phyloP scores from a whole-genome alignment of 2,329 filamentous ascomycete genomes.

The Xylariomycetidae sp. region DNA sequence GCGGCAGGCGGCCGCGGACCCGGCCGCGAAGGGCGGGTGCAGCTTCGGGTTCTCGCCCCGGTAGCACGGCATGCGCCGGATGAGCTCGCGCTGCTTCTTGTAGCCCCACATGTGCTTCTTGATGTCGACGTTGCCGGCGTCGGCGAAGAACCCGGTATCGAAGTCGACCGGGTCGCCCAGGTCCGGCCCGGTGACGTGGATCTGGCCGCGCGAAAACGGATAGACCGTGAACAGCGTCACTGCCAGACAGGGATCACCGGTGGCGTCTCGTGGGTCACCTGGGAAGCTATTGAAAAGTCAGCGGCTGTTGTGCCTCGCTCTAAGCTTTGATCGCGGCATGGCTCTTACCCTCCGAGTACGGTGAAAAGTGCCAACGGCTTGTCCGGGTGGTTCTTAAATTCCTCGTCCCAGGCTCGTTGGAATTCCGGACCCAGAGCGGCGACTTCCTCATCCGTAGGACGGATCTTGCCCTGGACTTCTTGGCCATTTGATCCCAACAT shows the following conservation, averaged over 20 bases:
- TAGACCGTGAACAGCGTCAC: conserved; percentile 50
- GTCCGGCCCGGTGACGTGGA: conserved; percentile 48
- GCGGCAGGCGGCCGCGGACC: conserved; percentile 29
- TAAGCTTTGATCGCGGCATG: too few species aligned
- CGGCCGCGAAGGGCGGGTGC: conserved; percentile 38
- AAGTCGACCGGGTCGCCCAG: conserved; percentile 45
- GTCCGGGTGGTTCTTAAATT: conserved; percentile 36
- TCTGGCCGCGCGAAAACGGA: conserved; percentile 52
- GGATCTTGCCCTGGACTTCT: conserved; percentile 44
- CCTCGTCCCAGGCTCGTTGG: conserved; percentile 41
- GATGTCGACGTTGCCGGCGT: conserved; percentile 43
- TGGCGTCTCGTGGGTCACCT: conserved; percentile 9
- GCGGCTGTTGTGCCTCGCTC: not conserved
- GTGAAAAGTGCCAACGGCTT: conserved; percentile 35
- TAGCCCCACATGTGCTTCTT: conserved; percentile 57
- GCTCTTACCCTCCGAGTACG: not conserved
- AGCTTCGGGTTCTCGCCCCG: conserved; percentile 35
- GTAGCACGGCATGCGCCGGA: conserved; percentile 48
- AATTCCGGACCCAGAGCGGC: conserved; percentile 43
- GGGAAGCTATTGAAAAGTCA: conserved; percentile 7
- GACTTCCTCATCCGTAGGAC: conserved; percentile 44
- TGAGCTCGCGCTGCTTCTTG: conserved; percentile 58
- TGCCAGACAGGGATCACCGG: conserved; percentile 35
- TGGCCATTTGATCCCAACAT: conserved; percentile 48
- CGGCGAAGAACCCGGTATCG: conserved; percentile 49